Evolutionary conservation across 768 basidiomycete genomes (phyloP).

Genomic region (Rhizopogon vinicolor): DNA sequence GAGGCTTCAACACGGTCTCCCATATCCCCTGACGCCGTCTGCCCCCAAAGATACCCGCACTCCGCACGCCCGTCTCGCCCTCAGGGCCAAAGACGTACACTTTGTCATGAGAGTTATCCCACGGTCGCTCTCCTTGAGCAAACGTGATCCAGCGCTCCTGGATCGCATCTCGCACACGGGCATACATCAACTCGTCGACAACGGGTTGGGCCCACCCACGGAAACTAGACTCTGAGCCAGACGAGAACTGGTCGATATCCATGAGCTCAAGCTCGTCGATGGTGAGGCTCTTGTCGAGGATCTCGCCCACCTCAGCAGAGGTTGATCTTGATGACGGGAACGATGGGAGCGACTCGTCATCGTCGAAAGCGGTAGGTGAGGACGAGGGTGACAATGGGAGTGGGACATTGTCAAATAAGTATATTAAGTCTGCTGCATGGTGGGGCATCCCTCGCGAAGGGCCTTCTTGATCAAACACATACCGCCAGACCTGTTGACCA

Average conservation of each 20-base stretch:
- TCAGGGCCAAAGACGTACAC: slow-evolving; percentile 81
- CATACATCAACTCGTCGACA: slow-evolving; percentile 65
- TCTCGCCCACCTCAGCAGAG: slow-evolving; percentile 12
- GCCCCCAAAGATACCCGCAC: slow-evolving; percentile 58
- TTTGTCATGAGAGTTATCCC: slow-evolving; percentile 52
- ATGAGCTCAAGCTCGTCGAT: slow-evolving; percentile 23
- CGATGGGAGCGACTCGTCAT: slow-evolving; percentile 26
- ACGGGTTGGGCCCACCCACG: slow-evolving; percentile 51
- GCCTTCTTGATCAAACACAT: slow-evolving; percentile 79
- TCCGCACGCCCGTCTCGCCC: slow-evolving; percentile 75
- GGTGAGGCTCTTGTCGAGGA: slow-evolving; percentile 13
- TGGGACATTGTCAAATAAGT: slow-evolving; percentile 74
- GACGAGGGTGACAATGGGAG: slow-evolving; percentile 37
- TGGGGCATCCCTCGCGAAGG: slow-evolving; percentile 61
- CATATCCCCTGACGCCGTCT: slow-evolving; percentile 56
- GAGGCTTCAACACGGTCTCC: slow-evolving; percentile 62
- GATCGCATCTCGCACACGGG: slow-evolving; percentile 63
- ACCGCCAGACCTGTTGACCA: slow-evolving; percentile 69
- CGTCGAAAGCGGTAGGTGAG: slow-evolving; percentile 29
- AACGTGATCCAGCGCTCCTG: slow-evolving; percentile 76
- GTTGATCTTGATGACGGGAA: slow-evolving; percentile 25
- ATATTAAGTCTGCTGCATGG: slow-evolving; percentile 69
- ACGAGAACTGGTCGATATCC: slow-evolving; percentile 17
- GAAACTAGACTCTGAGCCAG: slow-evolving; percentile 8
- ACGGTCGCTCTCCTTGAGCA: slow-evolving; percentile 68